A percentile compares a stretch with the other conserved stretches of the same genome.
phyloP scores from a whole-genome alignment of 352 stramenopile species.

The Pythium brachiatum region DNA sequence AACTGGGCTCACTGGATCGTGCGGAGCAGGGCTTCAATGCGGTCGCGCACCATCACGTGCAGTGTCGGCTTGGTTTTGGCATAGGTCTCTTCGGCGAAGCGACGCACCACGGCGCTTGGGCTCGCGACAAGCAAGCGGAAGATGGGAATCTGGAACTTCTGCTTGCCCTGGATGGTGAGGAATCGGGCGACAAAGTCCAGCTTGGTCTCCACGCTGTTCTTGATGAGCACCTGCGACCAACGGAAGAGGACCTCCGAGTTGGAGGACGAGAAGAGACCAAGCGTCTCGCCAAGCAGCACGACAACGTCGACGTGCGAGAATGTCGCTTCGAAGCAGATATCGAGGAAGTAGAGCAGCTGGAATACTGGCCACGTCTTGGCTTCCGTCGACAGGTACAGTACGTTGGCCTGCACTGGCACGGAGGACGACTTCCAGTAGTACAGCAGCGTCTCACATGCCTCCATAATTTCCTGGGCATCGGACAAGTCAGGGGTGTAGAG shows the following conservation, averaged over 20 bases:
- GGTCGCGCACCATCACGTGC: conserved; percentile 80
- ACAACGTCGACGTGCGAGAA: conserved; percentile 47
- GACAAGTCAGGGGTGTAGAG: conserved; percentile 55
- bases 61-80: conserved; percentile 38
- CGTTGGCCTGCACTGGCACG: conserved; percentile 52
- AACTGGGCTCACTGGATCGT: conserved; percentile 15
- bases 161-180: conserved; percentile 68
- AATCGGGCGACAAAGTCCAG: conserved; percentile 50
- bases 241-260: conserved; percentile 72
- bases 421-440: conserved; percentile 60
- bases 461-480: conserved; percentile 68
- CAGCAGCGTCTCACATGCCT: conserved; percentile 59
- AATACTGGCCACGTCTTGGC: conserved; percentile 58
- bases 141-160: conserved; percentile 79
- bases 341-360: conserved; percentile 65
- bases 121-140: conserved; percentile 59
- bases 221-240: conserved; percentile 65
- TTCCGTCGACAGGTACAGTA: conserved; percentile 59
- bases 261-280: conserved; percentile 49
- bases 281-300: conserved; percentile 45
- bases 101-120: conserved; percentile 32
- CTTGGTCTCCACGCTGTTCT: conserved; percentile 47
- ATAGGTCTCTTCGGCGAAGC: conserved; percentile 50
- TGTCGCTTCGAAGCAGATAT: conserved; percentile 50
- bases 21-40: conserved; percentile 52